These are phyloP conservation scores for Lactifluus hygrophoroides DNA, from an alignment of 768 basidiomycete species.

Conservation along the genomic window DNA sequence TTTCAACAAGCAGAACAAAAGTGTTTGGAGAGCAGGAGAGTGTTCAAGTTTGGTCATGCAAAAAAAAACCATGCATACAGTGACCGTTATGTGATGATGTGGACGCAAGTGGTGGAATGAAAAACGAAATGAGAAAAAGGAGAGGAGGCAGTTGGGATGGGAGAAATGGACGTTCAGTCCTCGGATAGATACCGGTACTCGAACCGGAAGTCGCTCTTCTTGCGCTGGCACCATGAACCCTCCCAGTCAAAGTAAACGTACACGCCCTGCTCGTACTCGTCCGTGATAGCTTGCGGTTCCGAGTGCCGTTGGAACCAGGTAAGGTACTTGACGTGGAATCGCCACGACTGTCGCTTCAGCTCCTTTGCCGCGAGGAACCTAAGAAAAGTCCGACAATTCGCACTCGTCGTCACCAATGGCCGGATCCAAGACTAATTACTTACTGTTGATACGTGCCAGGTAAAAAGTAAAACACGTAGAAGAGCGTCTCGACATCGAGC, in stretches of 20 bases:
- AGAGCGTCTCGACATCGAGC: conserved; percentile 93
- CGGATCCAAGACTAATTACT: conserved; percentile 25
- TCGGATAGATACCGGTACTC: conserved; percentile 94
- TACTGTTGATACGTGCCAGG: conserved; percentile 98
- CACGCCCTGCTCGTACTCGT: conserved; percentile 98
- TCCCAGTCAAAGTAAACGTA: conserved; percentile 99
- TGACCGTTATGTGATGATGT: neutral
- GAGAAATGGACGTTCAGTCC: conserved; percentile 39
- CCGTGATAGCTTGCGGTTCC: conserved; percentile 96
- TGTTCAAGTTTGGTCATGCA: neutral
- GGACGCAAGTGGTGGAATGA: neutral
- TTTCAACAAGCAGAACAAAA: neutral
- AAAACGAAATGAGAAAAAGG: neutral
- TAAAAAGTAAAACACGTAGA: conserved; percentile 98
- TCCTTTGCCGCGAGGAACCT: conserved; percentile 96
- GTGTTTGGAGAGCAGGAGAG: neutral
- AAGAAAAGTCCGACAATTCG: no score
- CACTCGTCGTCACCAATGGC: no score
- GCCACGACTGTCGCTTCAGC: conserved; percentile 95
- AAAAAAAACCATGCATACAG: neutral
- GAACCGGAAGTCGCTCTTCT: conserved; percentile 97
- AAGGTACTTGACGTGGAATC: conserved; percentile 97
- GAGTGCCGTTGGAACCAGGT: conserved; percentile 99
- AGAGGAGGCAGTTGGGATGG: neutral
- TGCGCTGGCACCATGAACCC: conserved; percentile 95